These are phyloP conservation scores for Ceraceosorus guamensis DNA, from an alignment of 1,284 basidiomycete genomes.

Conservation along the genomic window DNA sequence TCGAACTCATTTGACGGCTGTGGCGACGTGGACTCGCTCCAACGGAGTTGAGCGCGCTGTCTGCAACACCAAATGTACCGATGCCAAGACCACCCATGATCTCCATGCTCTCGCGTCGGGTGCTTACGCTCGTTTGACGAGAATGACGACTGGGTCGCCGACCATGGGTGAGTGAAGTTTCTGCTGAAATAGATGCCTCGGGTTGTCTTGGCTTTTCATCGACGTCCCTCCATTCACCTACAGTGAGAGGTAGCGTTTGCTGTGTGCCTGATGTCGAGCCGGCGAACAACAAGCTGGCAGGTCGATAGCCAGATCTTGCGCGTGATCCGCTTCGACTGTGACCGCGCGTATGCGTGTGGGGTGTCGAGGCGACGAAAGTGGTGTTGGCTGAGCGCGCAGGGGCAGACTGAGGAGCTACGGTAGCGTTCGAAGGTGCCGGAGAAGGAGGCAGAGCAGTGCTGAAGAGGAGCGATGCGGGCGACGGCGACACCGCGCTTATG, in stretches of 20 bases:
- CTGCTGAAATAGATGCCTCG: background rate
- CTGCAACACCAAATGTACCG: conserved; percentile 12
- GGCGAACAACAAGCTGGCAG: background rate
- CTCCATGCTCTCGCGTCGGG: conserved; percentile 41
- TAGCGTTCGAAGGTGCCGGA: conserved; percentile 2
- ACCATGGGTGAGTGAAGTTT: conserved; percentile 14
- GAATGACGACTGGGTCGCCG: conserved; percentile 29
- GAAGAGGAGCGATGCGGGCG: background rate
- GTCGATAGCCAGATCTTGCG: background rate
- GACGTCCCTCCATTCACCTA: background rate
- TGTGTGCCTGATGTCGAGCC: background rate
- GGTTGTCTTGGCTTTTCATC: background rate
- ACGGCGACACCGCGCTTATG: conserved; percentile 9
- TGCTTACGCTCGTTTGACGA: conserved; percentile 29
- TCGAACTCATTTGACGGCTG: conserved; percentile 21
- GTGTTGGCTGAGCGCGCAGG: background rate
- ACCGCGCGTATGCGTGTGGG: background rate
- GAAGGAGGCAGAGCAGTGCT: conserved; percentile 3
- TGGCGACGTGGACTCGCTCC: background rate
- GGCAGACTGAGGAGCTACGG: background rate
- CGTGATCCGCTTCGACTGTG: background rate
- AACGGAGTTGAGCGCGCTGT: conserved; percentile 7
- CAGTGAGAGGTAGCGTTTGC: background rate
- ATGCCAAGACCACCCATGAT: conserved; percentile 37
- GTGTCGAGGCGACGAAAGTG: background rate